Conservation (phyloP, 2,329 filamentous ascomycete species). For the Gaeumannomyces tritici region DNA sequence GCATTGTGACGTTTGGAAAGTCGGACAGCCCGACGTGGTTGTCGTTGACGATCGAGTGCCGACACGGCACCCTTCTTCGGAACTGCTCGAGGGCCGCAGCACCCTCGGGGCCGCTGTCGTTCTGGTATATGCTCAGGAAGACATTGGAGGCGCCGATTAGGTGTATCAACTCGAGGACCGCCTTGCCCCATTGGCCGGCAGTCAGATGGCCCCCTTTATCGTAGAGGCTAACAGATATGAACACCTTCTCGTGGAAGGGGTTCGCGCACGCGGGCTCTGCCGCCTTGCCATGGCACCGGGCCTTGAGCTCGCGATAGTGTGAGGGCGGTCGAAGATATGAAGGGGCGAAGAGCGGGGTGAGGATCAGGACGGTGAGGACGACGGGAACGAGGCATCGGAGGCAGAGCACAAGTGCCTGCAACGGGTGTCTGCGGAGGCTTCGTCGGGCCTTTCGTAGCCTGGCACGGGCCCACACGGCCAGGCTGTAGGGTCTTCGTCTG, state of each 20-base stretch:
- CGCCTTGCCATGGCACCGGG: conserved; percentile 18
- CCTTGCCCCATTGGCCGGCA: conserved; percentile 52
- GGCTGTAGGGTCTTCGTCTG: neutral
- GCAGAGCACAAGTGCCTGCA: neutral
- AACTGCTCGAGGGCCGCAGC: conserved; percentile 44
- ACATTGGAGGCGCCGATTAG: conserved; percentile 58
- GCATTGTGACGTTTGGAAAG: conserved; percentile 50
- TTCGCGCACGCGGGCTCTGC: conserved; percentile 26
- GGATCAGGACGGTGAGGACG: conserved; percentile 32
- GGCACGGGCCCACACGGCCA: conserved; percentile 1
- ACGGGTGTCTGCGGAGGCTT: neutral
- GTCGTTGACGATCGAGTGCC: conserved; percentile 47
- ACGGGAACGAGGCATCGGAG: conserved; percentile 29
- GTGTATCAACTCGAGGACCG: conserved; percentile 51
- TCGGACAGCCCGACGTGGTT: conserved; percentile 44
- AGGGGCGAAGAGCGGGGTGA: conserved; percentile 24
- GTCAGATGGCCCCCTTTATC: conserved; percentile 52
- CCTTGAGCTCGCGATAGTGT: conserved; percentile 24
- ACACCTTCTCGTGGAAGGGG: conserved; percentile 51
- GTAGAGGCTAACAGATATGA: conserved; percentile 63
- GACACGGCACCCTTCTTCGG: conserved; percentile 31
- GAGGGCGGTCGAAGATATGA: conserved; percentile 30
- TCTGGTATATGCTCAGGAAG: conserved; percentile 66
- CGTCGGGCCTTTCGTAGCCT: conserved; percentile 2
- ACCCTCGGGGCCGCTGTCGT: conserved; percentile 51